These are phyloP conservation scores for Nigrograna mackinnonii DNA, from an alignment of 2,329 filamentous ascomycete genomes.

Conservation along the genomic window DNA sequence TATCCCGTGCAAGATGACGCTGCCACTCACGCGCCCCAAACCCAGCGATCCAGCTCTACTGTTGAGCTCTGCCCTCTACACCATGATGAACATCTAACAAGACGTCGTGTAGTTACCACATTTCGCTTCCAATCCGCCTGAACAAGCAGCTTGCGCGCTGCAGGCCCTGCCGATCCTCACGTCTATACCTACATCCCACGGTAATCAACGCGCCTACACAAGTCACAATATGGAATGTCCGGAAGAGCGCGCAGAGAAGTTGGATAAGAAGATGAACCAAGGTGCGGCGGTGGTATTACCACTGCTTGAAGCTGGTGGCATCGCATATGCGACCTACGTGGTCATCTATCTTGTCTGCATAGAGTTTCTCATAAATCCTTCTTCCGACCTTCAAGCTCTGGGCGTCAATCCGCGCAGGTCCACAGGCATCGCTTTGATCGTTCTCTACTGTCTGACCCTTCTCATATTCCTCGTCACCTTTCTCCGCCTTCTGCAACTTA, in stretches of 20 bases:
- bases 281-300: slow-evolving; percentile 71
- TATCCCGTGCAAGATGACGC: no score
- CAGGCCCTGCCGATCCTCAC: not conserved
- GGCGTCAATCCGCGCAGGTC: slow-evolving; percentile 48
- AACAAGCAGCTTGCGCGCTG: not conserved
- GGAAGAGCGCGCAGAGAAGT: slow-evolving; percentile 20
- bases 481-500: slow-evolving; percentile 68
- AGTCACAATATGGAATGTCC: slow-evolving; percentile 13
- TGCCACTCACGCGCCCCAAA: no score
- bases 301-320: slow-evolving; percentile 65
- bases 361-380: slow-evolving; percentile 67
- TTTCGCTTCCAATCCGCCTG: not conserved
- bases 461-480: slow-evolving; percentile 69
- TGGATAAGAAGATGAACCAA: slow-evolving; percentile 51
- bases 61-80: not conserved
- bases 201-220: not conserved
- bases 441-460: slow-evolving; percentile 74
- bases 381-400: slow-evolving; percentile 30
- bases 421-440: slow-evolving; percentile 70
- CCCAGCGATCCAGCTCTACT: not conserved
- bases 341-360: slow-evolving; percentile 65
- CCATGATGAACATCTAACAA: not conserved
- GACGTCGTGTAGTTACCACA: no score
- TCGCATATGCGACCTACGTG: slow-evolving; percentile 73
- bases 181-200: not conserved